These are phyloP conservation scores for Colletotrichum sp. DNA, from an alignment of 2,329 filamentous ascomycete species.

Conservation along the genomic window DNA sequence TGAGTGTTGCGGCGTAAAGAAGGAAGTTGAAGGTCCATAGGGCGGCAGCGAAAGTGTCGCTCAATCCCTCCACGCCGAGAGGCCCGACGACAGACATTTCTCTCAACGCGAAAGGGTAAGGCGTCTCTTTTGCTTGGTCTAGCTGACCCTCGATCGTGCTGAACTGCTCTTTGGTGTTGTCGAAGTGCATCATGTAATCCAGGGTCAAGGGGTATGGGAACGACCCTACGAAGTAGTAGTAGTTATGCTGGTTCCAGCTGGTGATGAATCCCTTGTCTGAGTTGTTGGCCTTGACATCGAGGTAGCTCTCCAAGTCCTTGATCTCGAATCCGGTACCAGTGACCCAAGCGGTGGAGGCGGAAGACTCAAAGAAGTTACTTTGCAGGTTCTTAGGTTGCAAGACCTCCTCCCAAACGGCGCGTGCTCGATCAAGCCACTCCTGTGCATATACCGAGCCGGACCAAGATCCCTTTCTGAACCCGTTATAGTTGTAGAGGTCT, in stretches of 20 bases:
- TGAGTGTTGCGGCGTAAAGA: conserved; percentile 10
- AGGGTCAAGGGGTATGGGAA: conserved; percentile 12
- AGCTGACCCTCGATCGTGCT: conserved; percentile 3
- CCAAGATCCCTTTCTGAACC: background rate
- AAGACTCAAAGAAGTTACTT: conserved; percentile 15
- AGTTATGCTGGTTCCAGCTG: conserved; percentile 18
- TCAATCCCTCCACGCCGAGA: conserved; percentile 9
- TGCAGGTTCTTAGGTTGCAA: conserved; percentile 1
- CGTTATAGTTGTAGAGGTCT: conserved; percentile 13
- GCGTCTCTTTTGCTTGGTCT: background rate
- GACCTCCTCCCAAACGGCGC: conserved; percentile 5
- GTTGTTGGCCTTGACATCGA: conserved; percentile 2
- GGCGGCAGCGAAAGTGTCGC: conserved; percentile 12
- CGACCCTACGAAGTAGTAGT: conserved; percentile 13
- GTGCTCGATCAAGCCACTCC: conserved; percentile 12
- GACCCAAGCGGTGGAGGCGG: conserved; percentile 14
- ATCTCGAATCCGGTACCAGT: conserved; percentile 15
- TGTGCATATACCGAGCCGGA: background rate
- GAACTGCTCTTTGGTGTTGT: conserved; percentile 13
- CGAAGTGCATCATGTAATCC: conserved; percentile 18
- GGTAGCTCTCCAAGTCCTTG: background rate
- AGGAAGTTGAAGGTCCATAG: conserved; percentile 16
- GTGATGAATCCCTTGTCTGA: conserved; percentile 10
- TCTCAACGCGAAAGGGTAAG: conserved; percentile 4
- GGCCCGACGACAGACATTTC: conserved; percentile 17